Percentiles rank a stretch among this genome's conserved stretches.
Conservation (phyloP, 176 grass and related monocot species). For the Saccharum officinarum region DNA sequence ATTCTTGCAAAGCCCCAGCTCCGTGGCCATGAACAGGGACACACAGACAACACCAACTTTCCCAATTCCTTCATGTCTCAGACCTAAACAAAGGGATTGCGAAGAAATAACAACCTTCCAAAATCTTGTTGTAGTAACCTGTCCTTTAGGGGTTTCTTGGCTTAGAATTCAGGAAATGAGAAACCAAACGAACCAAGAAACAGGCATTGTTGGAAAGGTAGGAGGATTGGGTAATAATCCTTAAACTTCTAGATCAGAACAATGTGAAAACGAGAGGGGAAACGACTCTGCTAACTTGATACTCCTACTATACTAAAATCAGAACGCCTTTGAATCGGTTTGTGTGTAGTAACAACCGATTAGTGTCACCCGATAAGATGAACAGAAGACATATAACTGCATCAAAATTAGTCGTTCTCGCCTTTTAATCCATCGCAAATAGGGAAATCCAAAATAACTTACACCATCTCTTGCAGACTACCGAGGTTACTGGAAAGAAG, state of each 20-base stretch:
- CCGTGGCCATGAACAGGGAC: conserved; percentile 7
- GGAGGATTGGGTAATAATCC: neutral
- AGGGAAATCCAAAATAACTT: neutral
- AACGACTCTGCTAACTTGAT: neutral
- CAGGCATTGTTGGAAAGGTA: neutral
- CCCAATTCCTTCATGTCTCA: conserved; percentile 26
- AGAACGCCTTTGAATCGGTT: neutral
- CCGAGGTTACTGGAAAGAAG: neutral
- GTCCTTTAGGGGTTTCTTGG: conserved; percentile 16
- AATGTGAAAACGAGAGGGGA: neutral
- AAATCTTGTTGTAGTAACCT: neutral
- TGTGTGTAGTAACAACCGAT: neutral
- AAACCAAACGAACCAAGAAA: conserved; percentile 20
- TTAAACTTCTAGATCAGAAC: neutral
- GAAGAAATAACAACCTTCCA: neutral
- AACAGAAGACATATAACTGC: neutral
- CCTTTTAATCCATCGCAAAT: neutral
- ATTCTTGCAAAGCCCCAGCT: conserved; percentile 18
- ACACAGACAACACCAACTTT: conserved; percentile 34
- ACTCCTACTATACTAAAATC: neutral
- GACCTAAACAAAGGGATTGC: neutral
- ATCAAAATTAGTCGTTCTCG: too few relatives aligned
- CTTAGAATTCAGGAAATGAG: conserved; percentile 39
- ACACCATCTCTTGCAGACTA: neutral
- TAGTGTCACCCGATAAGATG: neutral